Conservation (phyloP, 140 eudicot genomes). For the Oenanthe javanica region DNA sequence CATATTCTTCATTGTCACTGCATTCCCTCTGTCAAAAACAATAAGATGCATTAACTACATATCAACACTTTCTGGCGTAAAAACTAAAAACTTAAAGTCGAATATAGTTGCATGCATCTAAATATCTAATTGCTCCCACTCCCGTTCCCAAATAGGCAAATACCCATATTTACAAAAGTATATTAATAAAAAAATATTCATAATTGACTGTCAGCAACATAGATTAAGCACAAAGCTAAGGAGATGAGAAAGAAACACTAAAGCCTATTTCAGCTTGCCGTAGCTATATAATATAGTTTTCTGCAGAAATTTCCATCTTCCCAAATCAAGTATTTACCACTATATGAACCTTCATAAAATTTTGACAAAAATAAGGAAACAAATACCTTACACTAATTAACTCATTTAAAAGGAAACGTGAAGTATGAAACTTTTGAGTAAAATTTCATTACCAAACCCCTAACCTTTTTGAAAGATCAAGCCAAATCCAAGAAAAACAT, state of each 20-base stretch:
- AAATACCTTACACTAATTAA: background rate
- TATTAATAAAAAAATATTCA: background rate
- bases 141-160: background rate
- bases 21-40: conserved; percentile 59
- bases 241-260: background rate
- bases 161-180: background rate
- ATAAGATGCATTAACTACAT: background rate
- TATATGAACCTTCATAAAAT: background rate
- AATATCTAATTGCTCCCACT: background rate
- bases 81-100: background rate
- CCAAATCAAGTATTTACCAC: background rate
- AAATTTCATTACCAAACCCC: background rate
- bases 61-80: background rate
- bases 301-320: background rate
- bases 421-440: background rate
- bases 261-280: background rate
- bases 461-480: background rate
- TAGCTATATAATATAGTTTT: background rate
- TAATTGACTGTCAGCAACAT: background rate
- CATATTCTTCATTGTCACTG: conserved; percentile 93
- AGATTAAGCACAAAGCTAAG: background rate
- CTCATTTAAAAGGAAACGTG: background rate
- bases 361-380: background rate
- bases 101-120: background rate
- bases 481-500: background rate